Evolutionary conservation across 2,329 filamentous ascomycete species (phyloP).

Genomic region (Botrytis elliptica): DNA sequence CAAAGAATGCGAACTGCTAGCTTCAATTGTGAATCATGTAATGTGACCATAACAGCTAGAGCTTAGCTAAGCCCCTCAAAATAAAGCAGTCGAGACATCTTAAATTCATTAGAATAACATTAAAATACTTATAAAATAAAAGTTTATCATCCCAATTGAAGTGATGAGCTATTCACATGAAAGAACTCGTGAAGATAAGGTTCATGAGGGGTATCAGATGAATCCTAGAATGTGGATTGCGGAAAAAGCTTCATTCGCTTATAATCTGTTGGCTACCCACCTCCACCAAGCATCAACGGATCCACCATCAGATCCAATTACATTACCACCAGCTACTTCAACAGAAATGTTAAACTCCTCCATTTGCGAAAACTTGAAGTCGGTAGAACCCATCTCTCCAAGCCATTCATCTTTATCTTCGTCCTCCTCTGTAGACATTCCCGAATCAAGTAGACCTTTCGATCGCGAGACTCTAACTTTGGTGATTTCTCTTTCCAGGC

Average conservation of each 20-base stretch:
- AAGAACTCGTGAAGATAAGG: neutral
- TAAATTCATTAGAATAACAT: neutral
- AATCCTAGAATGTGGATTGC: neutral
- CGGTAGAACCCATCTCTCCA: constrained; percentile 73
- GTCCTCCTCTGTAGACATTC: constrained; percentile 58
- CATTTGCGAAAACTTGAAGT: constrained; percentile 80
- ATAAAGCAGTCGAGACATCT: neutral
- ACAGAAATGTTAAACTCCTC: constrained; percentile 79
- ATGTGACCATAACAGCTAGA: neutral
- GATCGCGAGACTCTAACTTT: constrained; percentile 73
- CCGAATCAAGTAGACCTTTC: constrained; percentile 80
- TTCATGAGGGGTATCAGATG: neutral
- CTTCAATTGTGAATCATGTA: neutral
- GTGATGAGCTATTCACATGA: neutral
- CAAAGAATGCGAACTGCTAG: neutral
- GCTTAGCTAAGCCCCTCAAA: neutral
- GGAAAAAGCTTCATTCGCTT: constrained; percentile 23
- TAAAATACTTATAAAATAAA: neutral
- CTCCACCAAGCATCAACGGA: constrained; percentile 83
- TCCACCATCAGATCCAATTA: constrained; percentile 59
- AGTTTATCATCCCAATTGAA: neutral
- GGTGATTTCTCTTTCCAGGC: constrained; percentile 77
- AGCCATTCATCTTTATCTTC: constrained; percentile 82
- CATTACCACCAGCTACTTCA: constrained; percentile 74
- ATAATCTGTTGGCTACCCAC: constrained; percentile 81